A percentile compares a stretch with the other conserved stretches of the same genome.
These are phyloP conservation scores for Rheum nobile DNA, from an alignment of 148 eudicot species.

Conservation along the genomic window DNA sequence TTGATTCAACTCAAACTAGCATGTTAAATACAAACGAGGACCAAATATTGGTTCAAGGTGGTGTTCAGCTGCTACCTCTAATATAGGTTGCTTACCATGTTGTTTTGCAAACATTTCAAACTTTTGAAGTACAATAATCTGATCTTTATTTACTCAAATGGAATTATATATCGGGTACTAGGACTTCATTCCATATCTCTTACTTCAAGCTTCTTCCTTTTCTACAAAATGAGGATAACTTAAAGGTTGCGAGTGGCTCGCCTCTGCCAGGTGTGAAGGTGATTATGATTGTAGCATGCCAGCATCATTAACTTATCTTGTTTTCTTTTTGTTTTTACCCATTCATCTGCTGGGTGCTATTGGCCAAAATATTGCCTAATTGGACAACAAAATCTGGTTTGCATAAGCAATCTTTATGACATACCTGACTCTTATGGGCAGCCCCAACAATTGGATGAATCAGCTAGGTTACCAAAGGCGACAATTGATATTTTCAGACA, in stretches of 20 bases:
- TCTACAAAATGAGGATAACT: constrained; percentile 37
- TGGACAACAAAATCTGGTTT: no score
- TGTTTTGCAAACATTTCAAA: not conserved
- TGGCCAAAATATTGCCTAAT: constrained; percentile 2
- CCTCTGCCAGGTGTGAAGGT: constrained; percentile 99
- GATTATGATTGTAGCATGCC: constrained; percentile 22
- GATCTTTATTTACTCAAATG: not conserved
- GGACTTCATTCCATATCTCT: not conserved
- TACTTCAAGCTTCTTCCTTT: constrained; percentile 7
- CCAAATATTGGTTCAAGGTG: constrained; percentile 24
- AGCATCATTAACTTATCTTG: not conserved
- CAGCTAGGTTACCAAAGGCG: constrained; percentile 69
- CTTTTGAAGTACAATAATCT: not conserved
- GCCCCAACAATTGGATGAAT: constrained; percentile 65
- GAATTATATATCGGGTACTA: no score
- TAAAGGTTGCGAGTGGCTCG: constrained; percentile 76
- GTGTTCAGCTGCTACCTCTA: no score
- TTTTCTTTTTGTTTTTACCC: not conserved
- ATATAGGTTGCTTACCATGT: constrained; percentile 20
- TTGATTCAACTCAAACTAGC: constrained; percentile 22
- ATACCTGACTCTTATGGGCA: constrained; percentile 21
- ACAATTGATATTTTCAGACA: constrained; percentile 69
- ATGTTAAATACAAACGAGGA: constrained; percentile 17
- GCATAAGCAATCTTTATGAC: no score
- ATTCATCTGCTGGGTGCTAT: not conserved